Evolutionary conservation across 2,329 filamentous ascomycete genomes (phyloP), one percentile per base, ranked within the genome.

Genomic region (Penicillium sp.): DNA sequence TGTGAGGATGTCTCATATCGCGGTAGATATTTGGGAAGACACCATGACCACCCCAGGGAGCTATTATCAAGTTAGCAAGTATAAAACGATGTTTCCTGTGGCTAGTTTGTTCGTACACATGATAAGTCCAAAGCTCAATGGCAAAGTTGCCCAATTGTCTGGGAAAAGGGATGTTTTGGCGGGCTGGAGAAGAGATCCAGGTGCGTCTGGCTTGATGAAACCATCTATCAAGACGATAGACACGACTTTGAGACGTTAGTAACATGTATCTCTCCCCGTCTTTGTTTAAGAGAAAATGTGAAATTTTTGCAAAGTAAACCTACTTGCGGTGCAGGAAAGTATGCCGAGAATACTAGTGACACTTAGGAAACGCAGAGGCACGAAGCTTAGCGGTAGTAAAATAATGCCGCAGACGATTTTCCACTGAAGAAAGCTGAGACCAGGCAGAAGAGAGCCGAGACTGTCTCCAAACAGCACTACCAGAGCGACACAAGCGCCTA

Each of bases 331-430:
- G 63, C 90, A 96, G 57, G 85, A 92, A 63, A 97, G 78, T 52
- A 99, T 96, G n/a, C 93, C 93, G 60, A 97, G 77, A 57, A 97
- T 86, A 69, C 91, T 96, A 24, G 91, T 96, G 66, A 96, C 91
- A 64, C 91, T 96, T 59, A 99, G 76, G 55, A 92, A 78, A 33
- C 90, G 84, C 59, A 97, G 76, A 1, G 94, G 93, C 33, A 95
- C 76, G 69, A 96, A 95, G 67, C 89, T 91, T 52, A 97, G 79
- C 12, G 91, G 89, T 57, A 95, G 78, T 62, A 97, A 78, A 55
- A 96, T 77, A 18, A 90, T 59, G 16, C 90, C 87, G 70, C 91
- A 95, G 28, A 96, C 72, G 30, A 93, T 78, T 74, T 97, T 97
- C 92, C 93, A 97, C 59, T 84, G 77, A 0, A 83, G 80, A 5